Evolutionary conservation across 2,329 filamentous ascomycete genomes (phyloP), one percentile per base, ranked within the genome.

Genomic region (Phyllosticta citribraziliensis): DNA sequence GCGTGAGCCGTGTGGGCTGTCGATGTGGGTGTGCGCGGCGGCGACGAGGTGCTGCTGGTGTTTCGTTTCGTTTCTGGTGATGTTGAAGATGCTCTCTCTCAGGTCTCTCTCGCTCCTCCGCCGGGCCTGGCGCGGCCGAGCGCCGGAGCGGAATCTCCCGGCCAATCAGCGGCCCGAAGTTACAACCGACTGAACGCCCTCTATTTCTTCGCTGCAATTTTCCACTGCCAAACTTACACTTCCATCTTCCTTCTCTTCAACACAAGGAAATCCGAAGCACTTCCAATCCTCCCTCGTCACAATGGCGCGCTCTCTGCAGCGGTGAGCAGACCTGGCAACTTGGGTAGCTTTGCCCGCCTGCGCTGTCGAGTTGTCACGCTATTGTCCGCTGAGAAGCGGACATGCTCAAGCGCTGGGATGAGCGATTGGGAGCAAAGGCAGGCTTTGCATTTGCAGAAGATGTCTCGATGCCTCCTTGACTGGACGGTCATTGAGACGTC

Each of bases 81-180:
- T 61, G 59, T 57, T 61, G 59, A 61, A 55, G 59, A 52, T 57
- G 59, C 33, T 22, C 22, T 22, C 6, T 6, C 6, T 30, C 27
- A 27, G 25, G 25, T 30, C 27, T 30, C 11, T 40, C 51, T 51
- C 40, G 2, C 27, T 53, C 47, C 25, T 53, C 52, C 19, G 55
- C 40, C 25, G 51, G 57, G 57, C 51, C 51, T 51, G 27, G 25
- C 51, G 24, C 58, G 58, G 35, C 25, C 56, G 40, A 47, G 3
- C 40, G 24, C 20, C 30, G 40, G 27, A 17, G 14, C 52, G 51
- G 57, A n/a, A 24, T 6, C 35, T 40, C 33, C 52, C 58, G 53
- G 58, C 59, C 59, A 61, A 61, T 61, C 53, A 61, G 59, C 59
- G 54, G 54, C 59, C 52, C 58, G 58, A 60, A 55, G 24, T 60